These are phyloP conservation scores for Myrica gale DNA, from an alignment of 306 rosid genomes.

Conservation along the genomic window DNA sequence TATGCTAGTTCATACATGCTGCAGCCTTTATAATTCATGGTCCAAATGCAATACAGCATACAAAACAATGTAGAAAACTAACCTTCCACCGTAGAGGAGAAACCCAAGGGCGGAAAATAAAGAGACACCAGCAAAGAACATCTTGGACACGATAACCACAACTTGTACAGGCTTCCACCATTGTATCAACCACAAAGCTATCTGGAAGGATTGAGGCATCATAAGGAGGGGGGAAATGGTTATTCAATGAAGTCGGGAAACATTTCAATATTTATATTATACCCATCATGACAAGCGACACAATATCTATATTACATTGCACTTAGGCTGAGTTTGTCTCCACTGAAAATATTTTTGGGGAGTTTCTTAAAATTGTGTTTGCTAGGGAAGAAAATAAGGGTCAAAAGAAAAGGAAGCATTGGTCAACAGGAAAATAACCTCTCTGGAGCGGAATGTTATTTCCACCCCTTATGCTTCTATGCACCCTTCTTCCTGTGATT, in stretches of 20 bases:
- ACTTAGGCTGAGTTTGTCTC: too few species aligned
- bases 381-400: too few species aligned
- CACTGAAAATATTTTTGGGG: too few species aligned
- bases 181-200: conserved; percentile 75
- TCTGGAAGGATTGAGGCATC: conserved; percentile 43
- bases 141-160: conserved; percentile 62
- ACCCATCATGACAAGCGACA: too few species aligned
- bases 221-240: neutral
- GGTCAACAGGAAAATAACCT: too few species aligned
- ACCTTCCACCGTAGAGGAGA: conserved; percentile 99
- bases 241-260: conserved; percentile 24
- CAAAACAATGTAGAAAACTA: conserved; percentile 27
- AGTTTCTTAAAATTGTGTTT: too few species aligned
- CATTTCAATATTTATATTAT: neutral
- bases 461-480: too few species aligned
- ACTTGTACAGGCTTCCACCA: conserved; percentile 84
- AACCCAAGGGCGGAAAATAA: conserved; percentile 96
- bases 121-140: conserved; percentile 98
- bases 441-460: too few species aligned
- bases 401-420: too few species aligned
- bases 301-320: too few species aligned
- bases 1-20: neutral
- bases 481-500: too few species aligned
- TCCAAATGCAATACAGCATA: conserved; percentile 21
- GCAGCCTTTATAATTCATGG: conserved; percentile 20